These are phyloP conservation scores for Nemania abortiva DNA, from an alignment of 2,329 filamentous ascomycete genomes.

Conservation along the genomic window DNA sequence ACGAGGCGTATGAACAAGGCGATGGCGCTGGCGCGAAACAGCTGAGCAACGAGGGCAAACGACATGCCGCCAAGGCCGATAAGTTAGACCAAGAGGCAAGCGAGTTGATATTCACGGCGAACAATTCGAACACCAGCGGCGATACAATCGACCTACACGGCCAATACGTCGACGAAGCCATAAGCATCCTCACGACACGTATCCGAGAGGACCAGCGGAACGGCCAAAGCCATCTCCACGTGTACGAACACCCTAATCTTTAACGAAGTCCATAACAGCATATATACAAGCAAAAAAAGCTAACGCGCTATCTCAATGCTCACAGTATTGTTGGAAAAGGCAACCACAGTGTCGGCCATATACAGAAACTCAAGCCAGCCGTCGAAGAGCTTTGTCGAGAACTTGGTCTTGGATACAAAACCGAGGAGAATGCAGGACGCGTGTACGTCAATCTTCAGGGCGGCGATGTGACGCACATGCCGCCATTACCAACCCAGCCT, in stretches of 20 bases:
- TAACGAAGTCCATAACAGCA: not conserved
- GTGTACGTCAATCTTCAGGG: conserved; percentile 91
- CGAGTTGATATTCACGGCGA: conserved; percentile 99
- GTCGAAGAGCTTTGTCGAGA: conserved; percentile 89
- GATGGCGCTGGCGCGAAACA: conserved; percentile 87
- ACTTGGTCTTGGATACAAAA: conserved; percentile 82
- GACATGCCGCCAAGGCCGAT: conserved; percentile 85
- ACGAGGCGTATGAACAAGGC: conserved; percentile 83
- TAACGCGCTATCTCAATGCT: conserved; percentile 6
- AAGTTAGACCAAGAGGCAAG: too few relatives aligned
- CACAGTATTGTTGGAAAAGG: conserved; percentile 89
- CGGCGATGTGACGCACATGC: conserved; percentile 66
- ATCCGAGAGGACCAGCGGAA: conserved; percentile 81
- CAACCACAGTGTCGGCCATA: conserved; percentile 82
- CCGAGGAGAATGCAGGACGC: conserved; percentile 87
- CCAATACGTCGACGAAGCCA: conserved; percentile 93
- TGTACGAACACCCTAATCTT: conserved; percentile 59
- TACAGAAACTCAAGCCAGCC: conserved; percentile 96
- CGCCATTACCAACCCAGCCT: conserved; percentile 56
- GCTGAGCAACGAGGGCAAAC: conserved; percentile 83
- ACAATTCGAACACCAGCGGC: conserved; percentile 78
- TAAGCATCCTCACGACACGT: conserved; percentile 86
- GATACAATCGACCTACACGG: conserved; percentile 97
- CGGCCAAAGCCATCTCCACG: conserved; percentile 86
- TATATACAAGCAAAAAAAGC: not conserved